Evolutionary conservation across 140 eudicot genomes (phyloP).

Genomic region (Erigeron philadelphicus): DNA sequence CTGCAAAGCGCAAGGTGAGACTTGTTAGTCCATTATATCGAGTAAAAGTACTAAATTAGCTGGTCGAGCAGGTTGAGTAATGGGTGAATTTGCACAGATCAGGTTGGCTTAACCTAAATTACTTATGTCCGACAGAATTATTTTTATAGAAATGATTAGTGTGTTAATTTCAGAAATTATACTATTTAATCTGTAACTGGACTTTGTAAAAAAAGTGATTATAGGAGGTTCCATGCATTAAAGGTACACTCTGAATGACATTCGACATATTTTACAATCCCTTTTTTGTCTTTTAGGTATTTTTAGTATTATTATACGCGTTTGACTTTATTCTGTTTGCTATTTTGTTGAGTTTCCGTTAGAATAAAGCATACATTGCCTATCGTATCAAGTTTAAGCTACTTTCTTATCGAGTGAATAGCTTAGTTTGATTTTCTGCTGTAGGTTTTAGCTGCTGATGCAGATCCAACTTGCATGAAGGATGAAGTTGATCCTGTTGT

Average conservation of each 20-base stretch:
- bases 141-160: not conserved
- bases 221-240: not conserved
- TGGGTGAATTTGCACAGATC: too few species aligned
- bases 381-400: not conserved
- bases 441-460: conserved; percentile 50
- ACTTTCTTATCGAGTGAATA: conserved; percentile 1
- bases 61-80: not conserved
- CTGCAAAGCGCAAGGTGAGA: conserved; percentile 88
- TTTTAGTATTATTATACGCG: too few species aligned
- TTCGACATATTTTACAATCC: too few species aligned
- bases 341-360: not conserved
- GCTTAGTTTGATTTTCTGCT: conserved; percentile 17
- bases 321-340: not conserved
- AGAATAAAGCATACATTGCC: not conserved
- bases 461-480: conserved; percentile 43
- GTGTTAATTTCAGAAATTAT: not conserved
- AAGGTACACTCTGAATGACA: not conserved
- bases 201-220: not conserved
- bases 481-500: conserved; percentile 56
- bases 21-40: not conserved
- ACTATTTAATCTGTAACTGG: too few species aligned
- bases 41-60: not conserved
- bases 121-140: not conserved
- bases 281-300: too few species aligned
- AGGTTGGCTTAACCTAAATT: not conserved